Conservation (phyloP, 306 rosid genomes). For the Lablab purpureus region DNA sequence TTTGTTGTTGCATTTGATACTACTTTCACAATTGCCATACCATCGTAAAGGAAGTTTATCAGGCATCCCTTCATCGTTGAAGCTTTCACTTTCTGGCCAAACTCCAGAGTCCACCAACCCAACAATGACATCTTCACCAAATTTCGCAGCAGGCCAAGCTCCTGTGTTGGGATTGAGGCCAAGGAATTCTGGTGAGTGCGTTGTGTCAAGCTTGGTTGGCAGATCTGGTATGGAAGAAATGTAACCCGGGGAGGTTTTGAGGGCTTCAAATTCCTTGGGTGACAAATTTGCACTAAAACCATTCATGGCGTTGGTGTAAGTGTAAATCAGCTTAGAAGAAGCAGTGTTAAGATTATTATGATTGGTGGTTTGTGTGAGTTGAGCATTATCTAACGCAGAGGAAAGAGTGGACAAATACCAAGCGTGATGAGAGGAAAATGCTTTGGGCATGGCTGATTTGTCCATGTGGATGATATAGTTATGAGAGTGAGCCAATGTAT, state of each 20-base stretch:
- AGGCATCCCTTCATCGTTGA: slow-evolving; percentile 50
- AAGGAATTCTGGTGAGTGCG: slow-evolving; percentile 49
- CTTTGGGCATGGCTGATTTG: slow-evolving; percentile 64
- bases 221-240: slow-evolving; percentile 55
- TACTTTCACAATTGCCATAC: slow-evolving; percentile 66
- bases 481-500: slow-evolving; percentile 36
- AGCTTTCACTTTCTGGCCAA: neutral
- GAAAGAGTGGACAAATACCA: slow-evolving; percentile 67
- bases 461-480: slow-evolving; percentile 43
- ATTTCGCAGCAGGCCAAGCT: slow-evolving; percentile 56
- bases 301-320: slow-evolving; percentile 59
- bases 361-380: neutral
- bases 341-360: neutral
- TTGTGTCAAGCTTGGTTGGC: slow-evolving; percentile 55
- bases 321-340: slow-evolving; percentile 56
- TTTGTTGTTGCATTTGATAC: slow-evolving; percentile 69
- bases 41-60: slow-evolving; percentile 58
- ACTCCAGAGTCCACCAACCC: neutral
- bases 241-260: slow-evolving; percentile 59
- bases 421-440: slow-evolving; percentile 54
- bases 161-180: slow-evolving; percentile 55
- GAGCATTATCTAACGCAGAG: slow-evolving; percentile 26
- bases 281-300: slow-evolving; percentile 72
- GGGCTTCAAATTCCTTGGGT: slow-evolving; percentile 57
- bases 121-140: slow-evolving; percentile 61